Conservation (phyloP, 352 stramenopile species). For the Phytophthora brassicae region DNA sequence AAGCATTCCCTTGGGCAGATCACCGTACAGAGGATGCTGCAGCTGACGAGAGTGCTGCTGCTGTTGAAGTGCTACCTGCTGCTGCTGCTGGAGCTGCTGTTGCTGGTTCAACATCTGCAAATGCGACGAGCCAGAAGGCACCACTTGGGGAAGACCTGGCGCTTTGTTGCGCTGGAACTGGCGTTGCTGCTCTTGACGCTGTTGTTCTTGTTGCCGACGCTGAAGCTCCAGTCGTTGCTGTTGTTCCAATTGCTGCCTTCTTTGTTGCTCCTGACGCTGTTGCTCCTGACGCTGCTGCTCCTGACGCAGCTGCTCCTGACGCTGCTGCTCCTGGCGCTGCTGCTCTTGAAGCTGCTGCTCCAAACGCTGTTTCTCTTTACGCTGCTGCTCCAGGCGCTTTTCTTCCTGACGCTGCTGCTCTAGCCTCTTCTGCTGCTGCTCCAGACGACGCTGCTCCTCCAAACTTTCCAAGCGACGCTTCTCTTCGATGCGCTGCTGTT, state of each 20-base stretch:
- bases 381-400: conserved; percentile 23
- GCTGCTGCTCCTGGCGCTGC: conserved; percentile 27
- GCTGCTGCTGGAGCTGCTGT: conserved; percentile 50
- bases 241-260: conserved; percentile 16
- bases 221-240: conserved; percentile 32
- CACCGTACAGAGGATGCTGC: conserved; percentile 57
- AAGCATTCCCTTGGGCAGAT: conserved; percentile 52
- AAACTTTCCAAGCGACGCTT: conserved; percentile 27
- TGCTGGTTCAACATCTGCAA: conserved; percentile 54
- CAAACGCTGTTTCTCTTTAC: conserved; percentile 16
- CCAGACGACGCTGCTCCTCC: conserved; percentile 26
- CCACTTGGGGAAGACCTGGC: conserved; percentile 37
- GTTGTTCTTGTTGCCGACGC: conserved; percentile 34
- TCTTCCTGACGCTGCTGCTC: conserved; percentile 27
- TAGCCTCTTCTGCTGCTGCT: conserved; percentile 15
- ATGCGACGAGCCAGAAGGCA: conserved; percentile 34
- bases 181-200: conserved; percentile 38
- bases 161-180: conserved; percentile 40
- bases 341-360: conserved; percentile 26
- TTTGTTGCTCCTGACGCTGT: conserved; percentile 20
- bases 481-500: conserved; percentile 28
- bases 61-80: conserved; percentile 41
- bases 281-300: conserved; percentile 24
- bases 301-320: conserved; percentile 25
- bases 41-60: conserved; percentile 49